A percentile compares a stretch with the other conserved stretches of the same genome.
Conservation (phyloP, 352 stramenopile species). For the Phytophthora citrophthora region DNA sequence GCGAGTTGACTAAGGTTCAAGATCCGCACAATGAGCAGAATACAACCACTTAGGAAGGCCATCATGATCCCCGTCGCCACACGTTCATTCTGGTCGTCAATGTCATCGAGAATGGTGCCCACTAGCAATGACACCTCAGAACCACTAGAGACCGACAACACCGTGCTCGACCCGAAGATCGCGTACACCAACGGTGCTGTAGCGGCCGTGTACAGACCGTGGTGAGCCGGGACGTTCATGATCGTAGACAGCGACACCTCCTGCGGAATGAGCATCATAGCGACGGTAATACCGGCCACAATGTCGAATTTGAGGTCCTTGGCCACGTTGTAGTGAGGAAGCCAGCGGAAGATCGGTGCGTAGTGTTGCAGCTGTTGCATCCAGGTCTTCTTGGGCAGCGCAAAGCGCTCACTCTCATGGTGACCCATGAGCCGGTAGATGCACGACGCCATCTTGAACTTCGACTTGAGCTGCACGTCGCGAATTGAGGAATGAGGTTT, state of each 20-base stretch:
- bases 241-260: slow-evolving; percentile 90
- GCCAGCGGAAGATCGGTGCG: slow-evolving; percentile 58
- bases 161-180: slow-evolving; percentile 81
- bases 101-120: slow-evolving; percentile 60
- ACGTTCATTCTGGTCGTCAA: slow-evolving; percentile 45
- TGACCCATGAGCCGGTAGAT: slow-evolving; percentile 5
- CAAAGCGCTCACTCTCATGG: slow-evolving; percentile 27
- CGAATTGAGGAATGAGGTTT: slow-evolving; percentile 16
- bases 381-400: slow-evolving; percentile 26
- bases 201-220: slow-evolving; percentile 90
- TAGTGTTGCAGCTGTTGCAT: slow-evolving; percentile 33
- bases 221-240: slow-evolving; percentile 84
- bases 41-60: slow-evolving; percentile 83
- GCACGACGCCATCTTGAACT: slow-evolving; percentile 24
- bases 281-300: slow-evolving; percentile 58
- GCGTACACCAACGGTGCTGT: slow-evolving; percentile 86
- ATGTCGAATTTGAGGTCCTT: slow-evolving; percentile 66
- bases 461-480: slow-evolving; percentile 13
- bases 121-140: slow-evolving; percentile 63
- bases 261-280: slow-evolving; percentile 91
- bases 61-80: slow-evolving; percentile 57
- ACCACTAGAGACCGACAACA: slow-evolving; percentile 85
- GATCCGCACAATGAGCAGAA: slow-evolving; percentile 80
- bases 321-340: slow-evolving; percentile 55
- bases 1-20: slow-evolving; percentile 85